Percentiles rank a stretch among this genome's conserved stretches.
Evolutionary conservation across 1,284 basidiomycete genomes (phyloP).

Genomic region (Waitea zeae): DNA sequence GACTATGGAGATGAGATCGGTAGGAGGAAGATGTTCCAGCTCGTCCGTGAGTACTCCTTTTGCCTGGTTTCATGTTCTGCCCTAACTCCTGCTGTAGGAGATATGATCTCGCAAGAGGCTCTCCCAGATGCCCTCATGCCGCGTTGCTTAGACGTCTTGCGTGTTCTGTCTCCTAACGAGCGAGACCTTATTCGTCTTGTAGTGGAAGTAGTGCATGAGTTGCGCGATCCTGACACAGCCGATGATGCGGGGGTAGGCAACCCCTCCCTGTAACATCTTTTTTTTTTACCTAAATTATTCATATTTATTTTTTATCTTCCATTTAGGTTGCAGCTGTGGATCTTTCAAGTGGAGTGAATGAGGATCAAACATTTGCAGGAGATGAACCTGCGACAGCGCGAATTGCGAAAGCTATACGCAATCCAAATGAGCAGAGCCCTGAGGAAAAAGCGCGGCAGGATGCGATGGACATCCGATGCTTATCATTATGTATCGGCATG

Average conservation of each 20-base stretch:
- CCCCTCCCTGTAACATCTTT: conserved; percentile 1
- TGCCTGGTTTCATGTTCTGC: conserved; percentile 2
- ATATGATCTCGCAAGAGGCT: conserved; percentile 74
- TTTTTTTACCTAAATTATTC: not conserved
- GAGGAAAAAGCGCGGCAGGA: conserved; percentile 47
- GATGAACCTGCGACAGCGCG: no score
- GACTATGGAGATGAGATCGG: conserved; percentile 96
- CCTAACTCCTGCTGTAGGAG: conserved; percentile 23
- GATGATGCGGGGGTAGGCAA: conserved; percentile 17
- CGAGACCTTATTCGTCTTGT: conserved; percentile 86
- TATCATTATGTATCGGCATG: conserved; percentile 83
- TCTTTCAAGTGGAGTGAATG: no score
- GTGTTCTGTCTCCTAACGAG: conserved; percentile 73
- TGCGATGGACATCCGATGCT: conserved; percentile 64
- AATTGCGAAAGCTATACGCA: no score
- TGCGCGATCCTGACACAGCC: conserved; percentile 47
- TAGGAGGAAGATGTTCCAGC: conserved; percentile 77
- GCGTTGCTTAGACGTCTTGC: conserved; percentile 74
- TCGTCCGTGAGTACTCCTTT: conserved; percentile 37
- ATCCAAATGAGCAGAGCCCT: no score
- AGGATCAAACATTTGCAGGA: no score
- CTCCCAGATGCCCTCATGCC: conserved; percentile 72
- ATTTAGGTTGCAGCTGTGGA: no score
- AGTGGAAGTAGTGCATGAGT: conserved; percentile 84
- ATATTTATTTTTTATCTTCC: not conserved